Evolutionary conservation across 345 rosid species (phyloP).

Genomic region (Ricinus communis): DNA sequence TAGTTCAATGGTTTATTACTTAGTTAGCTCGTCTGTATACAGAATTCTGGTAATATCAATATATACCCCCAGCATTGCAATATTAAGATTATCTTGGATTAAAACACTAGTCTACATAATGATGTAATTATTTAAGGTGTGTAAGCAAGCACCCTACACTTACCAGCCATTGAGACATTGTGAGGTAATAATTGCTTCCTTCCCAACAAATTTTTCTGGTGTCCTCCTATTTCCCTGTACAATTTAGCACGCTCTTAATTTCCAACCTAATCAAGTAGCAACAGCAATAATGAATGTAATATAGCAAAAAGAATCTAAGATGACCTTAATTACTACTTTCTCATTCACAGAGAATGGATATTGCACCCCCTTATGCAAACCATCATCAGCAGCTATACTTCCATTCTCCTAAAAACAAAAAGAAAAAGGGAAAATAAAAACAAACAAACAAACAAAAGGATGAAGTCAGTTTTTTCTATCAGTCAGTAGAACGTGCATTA

Average conservation of each 20-base stretch:
- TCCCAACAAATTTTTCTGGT: conserved; percentile 93
- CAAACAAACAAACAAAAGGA: conserved; percentile 16
- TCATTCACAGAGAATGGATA: conserved; percentile 92
- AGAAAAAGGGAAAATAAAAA: conserved; percentile 13
- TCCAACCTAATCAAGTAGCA: conserved; percentile 8
- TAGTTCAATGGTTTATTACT: not conserved
- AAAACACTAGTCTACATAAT: not conserved
- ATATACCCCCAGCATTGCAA: not conserved
- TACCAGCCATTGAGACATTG: conserved; percentile 99
- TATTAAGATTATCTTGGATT: not conserved
- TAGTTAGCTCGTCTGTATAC: not conserved
- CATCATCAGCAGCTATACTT: conserved; percentile 60
- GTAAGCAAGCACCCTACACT: conserved; percentile 17
- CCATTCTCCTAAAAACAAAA: conserved; percentile 65
- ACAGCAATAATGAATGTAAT: not conserved
- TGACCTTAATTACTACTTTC: conserved; percentile 91
- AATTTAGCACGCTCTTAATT: conserved; percentile 25
- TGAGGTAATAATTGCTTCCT: conserved; percentile 93
- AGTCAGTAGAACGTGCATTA: not conserved
- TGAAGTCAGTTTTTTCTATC: not conserved
- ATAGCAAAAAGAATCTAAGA: not conserved
- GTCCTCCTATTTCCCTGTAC: conserved; percentile 92
- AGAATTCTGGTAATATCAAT: not conserved
- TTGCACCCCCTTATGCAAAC: conserved; percentile 68
- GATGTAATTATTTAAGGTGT: not conserved